A percentile compares a stretch with the other conserved stretches of the same genome.
Conservation (phyloP, 331 rosid species). For the Dryas integrifolia region DNA sequence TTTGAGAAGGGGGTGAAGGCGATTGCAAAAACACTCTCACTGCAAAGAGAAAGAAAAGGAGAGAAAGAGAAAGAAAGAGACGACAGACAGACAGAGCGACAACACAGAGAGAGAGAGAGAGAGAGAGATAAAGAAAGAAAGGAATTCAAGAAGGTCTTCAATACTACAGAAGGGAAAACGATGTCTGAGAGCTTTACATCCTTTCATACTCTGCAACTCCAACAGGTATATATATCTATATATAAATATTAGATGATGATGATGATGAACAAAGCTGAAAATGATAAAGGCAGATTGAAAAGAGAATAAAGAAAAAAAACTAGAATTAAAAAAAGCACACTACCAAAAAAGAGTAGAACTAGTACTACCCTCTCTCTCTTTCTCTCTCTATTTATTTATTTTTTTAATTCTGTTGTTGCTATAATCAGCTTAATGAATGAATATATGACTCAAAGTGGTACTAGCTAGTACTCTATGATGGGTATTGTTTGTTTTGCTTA, state of each 20-base stretch:
- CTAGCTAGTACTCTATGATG: constrained; percentile 10
- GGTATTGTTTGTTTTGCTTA: constrained; percentile 25
- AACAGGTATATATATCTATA: constrained; percentile 27
- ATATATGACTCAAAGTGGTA: constrained; percentile 14
- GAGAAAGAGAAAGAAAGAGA: constrained; percentile 55
- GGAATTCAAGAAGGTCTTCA: constrained; percentile 57
- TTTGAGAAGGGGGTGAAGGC: constrained; percentile 39
- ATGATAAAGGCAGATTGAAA: constrained; percentile 35
- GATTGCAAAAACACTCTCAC: constrained; percentile 51
- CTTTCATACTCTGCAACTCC: constrained; percentile 65
- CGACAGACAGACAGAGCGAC: constrained; percentile 38
- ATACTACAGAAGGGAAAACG: constrained; percentile 68
- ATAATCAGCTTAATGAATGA: constrained; percentile 18
- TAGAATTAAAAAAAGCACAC: constrained; percentile 1
- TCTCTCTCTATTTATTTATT: constrained; percentile 5
- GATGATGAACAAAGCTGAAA: constrained; percentile 48
- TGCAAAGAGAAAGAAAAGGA: constrained; percentile 53
- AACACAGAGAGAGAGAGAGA: constrained; percentile 23
- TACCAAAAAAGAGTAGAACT: constrained; percentile 19
- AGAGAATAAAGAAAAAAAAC: constrained; percentile 12
- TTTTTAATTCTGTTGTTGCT: neutral
- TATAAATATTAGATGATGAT: constrained; percentile 8
- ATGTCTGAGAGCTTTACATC: constrained; percentile 67
- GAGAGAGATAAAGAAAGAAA: constrained; percentile 23
- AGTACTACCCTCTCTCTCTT: neutral